These are phyloP conservation scores for Mycotypha africana DNA, from an alignment of 371 early-diverging fungal genomes.

Conservation along the genomic window DNA sequence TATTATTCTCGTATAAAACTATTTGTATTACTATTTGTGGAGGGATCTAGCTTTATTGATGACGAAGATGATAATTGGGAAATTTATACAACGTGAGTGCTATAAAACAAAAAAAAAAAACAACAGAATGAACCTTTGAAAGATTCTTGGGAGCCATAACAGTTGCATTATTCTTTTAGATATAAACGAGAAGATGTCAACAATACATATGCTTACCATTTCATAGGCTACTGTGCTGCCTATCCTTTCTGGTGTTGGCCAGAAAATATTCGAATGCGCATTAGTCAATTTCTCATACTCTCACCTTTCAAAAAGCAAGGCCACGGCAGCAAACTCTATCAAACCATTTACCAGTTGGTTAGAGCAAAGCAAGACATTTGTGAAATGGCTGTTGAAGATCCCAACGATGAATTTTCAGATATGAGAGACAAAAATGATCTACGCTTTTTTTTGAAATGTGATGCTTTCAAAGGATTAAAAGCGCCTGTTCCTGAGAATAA, in stretches of 20 bases:
- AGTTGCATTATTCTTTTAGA: constrained; percentile 5
- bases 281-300: constrained; percentile 88
- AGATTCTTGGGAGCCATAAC: neutral
- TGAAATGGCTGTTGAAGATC: constrained; percentile 86
- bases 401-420: constrained; percentile 83
- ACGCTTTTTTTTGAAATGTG: constrained; percentile 49
- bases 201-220: constrained; percentile 44
- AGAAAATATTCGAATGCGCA: constrained; percentile 71
- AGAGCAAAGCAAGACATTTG: constrained; percentile 47
- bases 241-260: constrained; percentile 85
- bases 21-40: constrained; percentile 81
- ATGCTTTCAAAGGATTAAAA: constrained; percentile 54
- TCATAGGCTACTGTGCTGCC: constrained; percentile 77
- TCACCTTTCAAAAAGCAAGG: constrained; percentile 84
- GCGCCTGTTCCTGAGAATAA: constrained; percentile 49
- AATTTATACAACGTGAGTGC: constrained; percentile 56
- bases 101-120: too few species aligned
- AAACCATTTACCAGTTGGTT: constrained; percentile 55
- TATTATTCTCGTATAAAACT: constrained; percentile 76
- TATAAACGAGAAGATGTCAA: constrained; percentile 21
- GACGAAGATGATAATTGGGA: constrained; percentile 84
- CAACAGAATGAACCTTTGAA: too few species aligned
- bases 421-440: constrained; percentile 84
- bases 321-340: constrained; percentile 77
- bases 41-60: constrained; percentile 87